Percentiles rank a stretch among this genome's conserved stretches.
Evolutionary conservation across 371 early-diverging fungal genomes (phyloP).

Genomic region (Actinomortierella ambigua): DNA sequence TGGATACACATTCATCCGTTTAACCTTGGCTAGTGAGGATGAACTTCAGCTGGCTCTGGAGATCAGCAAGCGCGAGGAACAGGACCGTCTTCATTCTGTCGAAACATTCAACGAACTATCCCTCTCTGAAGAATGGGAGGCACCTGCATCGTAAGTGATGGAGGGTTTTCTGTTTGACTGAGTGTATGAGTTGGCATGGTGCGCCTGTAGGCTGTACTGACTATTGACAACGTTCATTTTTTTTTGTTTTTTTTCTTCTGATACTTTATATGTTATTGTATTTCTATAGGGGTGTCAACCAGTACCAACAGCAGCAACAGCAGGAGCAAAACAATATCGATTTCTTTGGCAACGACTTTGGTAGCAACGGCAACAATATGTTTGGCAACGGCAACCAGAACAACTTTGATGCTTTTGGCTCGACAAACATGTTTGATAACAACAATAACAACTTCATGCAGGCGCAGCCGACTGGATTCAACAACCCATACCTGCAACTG

Average conservation of each 20-base stretch:
- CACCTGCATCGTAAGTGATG: conserved; percentile 29
- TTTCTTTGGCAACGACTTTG: conserved; percentile 56
- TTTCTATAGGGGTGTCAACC: conserved; percentile 14
- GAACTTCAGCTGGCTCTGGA: conserved; percentile 65
- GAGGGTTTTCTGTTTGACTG: conserved; percentile 13
- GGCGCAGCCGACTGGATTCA: conserved; percentile 49
- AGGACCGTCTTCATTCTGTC: conserved; percentile 27
- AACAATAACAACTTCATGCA: conserved; percentile 45
- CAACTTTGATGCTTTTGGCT: conserved; percentile 26
- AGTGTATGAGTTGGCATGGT: conserved; percentile 1
- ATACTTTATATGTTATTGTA: too few relatives aligned
- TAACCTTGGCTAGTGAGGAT: conserved; percentile 45
- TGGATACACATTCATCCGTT: conserved; percentile 3
- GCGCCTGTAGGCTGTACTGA: too few relatives aligned
- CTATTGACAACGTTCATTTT: neutral
- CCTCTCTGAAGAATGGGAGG: conserved; percentile 46
- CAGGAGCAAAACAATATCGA: conserved; percentile 45
- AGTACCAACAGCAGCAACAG: conserved; percentile 48
- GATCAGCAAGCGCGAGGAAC: conserved; percentile 60
- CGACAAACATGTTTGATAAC: conserved; percentile 45
- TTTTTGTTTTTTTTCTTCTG: conserved; percentile 10
- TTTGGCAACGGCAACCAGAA: conserved; percentile 26
- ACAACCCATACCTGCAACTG: conserved; percentile 53
- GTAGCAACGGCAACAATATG: conserved; percentile 35
- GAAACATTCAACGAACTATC: conserved; percentile 44